Evolutionary conservation across 495 filamentous ascomycete genomes (phyloP).

Genomic region (Neurospora hispaniola): DNA sequence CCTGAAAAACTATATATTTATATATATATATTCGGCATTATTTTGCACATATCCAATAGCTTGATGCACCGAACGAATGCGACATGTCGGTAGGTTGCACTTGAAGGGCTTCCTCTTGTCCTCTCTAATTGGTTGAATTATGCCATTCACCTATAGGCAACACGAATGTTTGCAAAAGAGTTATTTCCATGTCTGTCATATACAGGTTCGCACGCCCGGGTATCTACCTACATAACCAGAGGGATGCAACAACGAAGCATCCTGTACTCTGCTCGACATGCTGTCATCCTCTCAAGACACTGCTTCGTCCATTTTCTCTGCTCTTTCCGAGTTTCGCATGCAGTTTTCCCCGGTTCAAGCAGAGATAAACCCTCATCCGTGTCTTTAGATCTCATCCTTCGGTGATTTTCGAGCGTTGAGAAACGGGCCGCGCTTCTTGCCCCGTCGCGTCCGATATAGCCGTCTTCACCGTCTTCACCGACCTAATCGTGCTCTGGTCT

Average conservation of each 20-base stretch:
- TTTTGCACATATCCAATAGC: neutral
- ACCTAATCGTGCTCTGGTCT: constrained; percentile 21
- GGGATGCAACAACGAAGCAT: neutral
- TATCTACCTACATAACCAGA: neutral
- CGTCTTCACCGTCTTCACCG: neutral
- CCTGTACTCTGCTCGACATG: neutral
- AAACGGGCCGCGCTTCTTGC: neutral
- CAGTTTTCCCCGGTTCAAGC: neutral
- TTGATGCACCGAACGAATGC: neutral
- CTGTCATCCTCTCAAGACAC: neutral
- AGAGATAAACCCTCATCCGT: neutral
- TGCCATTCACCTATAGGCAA: neutral
- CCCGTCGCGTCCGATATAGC: neutral
- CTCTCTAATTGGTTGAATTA: neutral
- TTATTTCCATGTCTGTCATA: neutral
- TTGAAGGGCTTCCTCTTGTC: neutral
- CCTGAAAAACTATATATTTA: neutral
- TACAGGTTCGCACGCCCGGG: neutral
- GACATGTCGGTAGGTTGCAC: neutral
- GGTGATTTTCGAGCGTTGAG: neutral
- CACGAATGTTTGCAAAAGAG: neutral
- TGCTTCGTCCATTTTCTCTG: neutral
- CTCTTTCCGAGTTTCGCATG: neutral
- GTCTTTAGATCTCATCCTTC: neutral
- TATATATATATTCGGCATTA: neutral